Percentiles rank a stretch among this genome's conserved stretches.
Evolutionary conservation across 1,284 basidiomycete genomes (phyloP).

Genomic region (Ganoderma lingzhi): DNA sequence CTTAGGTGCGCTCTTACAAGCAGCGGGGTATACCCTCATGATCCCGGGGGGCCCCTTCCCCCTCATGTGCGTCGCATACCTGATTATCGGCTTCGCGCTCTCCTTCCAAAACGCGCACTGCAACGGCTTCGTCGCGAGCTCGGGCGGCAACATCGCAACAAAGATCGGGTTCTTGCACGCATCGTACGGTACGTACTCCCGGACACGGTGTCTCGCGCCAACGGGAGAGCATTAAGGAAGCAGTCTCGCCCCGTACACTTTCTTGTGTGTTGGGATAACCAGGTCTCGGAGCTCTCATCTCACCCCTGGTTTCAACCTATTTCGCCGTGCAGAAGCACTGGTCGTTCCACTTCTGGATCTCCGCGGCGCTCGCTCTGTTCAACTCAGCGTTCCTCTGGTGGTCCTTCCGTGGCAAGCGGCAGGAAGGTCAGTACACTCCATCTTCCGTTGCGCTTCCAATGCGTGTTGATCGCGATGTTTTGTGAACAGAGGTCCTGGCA

Average conservation of each 20-base stretch:
- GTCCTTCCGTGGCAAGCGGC: slow-evolving; percentile 61
- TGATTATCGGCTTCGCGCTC: slow-evolving; percentile 70
- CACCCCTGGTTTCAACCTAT: slow-evolving; percentile 69
- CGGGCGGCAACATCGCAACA: slow-evolving; percentile 51
- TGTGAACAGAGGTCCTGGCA: slow-evolving; percentile 31
- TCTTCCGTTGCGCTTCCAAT: neutral
- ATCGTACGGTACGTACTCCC: slow-evolving; percentile 38
- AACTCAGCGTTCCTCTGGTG: slow-evolving; percentile 53
- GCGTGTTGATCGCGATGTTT: no score
- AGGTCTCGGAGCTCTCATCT: slow-evolving; percentile 65
- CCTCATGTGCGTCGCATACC: slow-evolving; percentile 63
- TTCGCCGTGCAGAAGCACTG: slow-evolving; percentile 59
- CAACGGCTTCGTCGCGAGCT: slow-evolving; percentile 58
- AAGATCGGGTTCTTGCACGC: slow-evolving; percentile 74
- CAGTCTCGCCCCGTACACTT: neutral
- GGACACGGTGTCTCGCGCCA: neutral
- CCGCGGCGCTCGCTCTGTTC: slow-evolving; percentile 57
- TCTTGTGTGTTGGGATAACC: neutral
- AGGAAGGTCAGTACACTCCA: slow-evolving; percentile 50
- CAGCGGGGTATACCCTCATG: slow-evolving; percentile 62
- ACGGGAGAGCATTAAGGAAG: neutral
- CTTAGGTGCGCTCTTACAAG: slow-evolving; percentile 43
- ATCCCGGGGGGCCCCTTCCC: slow-evolving; percentile 72
- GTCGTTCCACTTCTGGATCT: slow-evolving; percentile 72
- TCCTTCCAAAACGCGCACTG: slow-evolving; percentile 63